phyloP scores from a whole-genome alignment of 371 early-diverging fungal species.

The Basidiobolus meristosporus region DNA sequence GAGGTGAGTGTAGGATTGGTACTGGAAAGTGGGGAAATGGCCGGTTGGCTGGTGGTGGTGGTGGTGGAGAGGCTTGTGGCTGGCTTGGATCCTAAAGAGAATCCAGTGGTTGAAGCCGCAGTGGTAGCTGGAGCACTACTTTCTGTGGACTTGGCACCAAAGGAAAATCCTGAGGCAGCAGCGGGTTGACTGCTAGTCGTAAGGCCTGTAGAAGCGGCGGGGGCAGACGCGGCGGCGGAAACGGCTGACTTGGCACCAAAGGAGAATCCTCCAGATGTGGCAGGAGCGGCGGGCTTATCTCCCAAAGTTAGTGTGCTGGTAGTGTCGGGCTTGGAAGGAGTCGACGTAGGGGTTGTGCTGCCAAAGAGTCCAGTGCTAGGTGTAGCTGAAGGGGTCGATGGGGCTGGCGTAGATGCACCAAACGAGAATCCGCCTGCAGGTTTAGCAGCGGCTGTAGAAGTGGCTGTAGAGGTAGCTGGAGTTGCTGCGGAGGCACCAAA shows the following conservation, averaged over 20 bases:
- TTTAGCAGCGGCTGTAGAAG: constrained; percentile 1
- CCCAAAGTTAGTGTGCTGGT: constrained; percentile 1
- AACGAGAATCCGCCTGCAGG: no score
- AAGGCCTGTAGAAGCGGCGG: constrained; percentile 4
- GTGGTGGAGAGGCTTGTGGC: constrained; percentile 2
- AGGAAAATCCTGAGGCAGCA: constrained; percentile 3
- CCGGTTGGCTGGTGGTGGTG: background rate
- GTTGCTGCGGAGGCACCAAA: background rate
- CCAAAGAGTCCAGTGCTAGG: background rate
- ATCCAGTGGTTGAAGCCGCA: constrained; percentile 4
- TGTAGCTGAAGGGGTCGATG: no score
- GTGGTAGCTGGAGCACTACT: constrained; percentile 6
- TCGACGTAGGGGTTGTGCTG: constrained; percentile 1
- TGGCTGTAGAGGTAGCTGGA: background rate
- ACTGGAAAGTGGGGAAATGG: background rate
- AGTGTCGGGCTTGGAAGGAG: background rate
- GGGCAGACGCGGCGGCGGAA: constrained; percentile 1
- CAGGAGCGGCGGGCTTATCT: constrained; percentile 1
- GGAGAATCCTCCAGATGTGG: background rate
- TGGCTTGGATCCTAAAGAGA: background rate
- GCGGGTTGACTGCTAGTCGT: constrained; percentile 7
- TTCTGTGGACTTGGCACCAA: constrained; percentile 5
- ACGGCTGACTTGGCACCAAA: constrained; percentile 2
- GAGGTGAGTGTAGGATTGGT: constrained; percentile 7
- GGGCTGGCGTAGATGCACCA: no score